Base-by-base conservation (phyloP, 441 rosid genomes). In the Corymbia calophylla region DNA sequence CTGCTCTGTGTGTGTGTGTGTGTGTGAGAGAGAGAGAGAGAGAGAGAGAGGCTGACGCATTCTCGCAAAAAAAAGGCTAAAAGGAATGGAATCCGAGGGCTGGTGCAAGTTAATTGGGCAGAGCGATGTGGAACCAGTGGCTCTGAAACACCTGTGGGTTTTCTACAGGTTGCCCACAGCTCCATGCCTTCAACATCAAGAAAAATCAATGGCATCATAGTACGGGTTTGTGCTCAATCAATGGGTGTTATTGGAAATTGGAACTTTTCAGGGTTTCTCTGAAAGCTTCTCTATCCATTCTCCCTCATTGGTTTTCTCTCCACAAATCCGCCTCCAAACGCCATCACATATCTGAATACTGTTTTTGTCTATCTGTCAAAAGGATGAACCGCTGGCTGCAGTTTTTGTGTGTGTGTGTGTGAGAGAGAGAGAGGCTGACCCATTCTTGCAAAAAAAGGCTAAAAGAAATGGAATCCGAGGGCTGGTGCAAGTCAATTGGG, bases 401-500 rank as follows among this genome's bases (percentile, higher is more conserved):
- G 80, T 4, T 29, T 4, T 0, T 2, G 10, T 23, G 62, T 9
- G 62, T 4, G 10, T 1, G 73, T 0, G 1, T 14, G 77, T 35
- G 82, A 73, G 81, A 35, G 81, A 70, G 81, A 70, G 81, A 35
- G 27, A 5, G 48, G 7, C 14, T 4, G 77, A 68, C 23, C 19
- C 5, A 68, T 73, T 39, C 48, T 21, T 10, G 8, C 27, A 70
- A 35, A 73, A 27, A 73, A 49, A 68, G 80, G 19, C 25, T 68
- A 32, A 68, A 66, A 68, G 29, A 19, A 73, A 73, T 73, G 82
- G 29, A 73, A 35, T 21, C 8, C 5, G 8, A 73, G 49, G 82
- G 82, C 49, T 35, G 82, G 48, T 35, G 48, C 35, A 64, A 29
- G 32, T 64, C 14, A 64, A 64, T 64, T 7, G 35, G 70, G 70